Evolutionary conservation across 2,329 filamentous ascomycete species (phyloP), one percentile per base, ranked within the genome.

Genomic region (Fusarium torreyae): DNA sequence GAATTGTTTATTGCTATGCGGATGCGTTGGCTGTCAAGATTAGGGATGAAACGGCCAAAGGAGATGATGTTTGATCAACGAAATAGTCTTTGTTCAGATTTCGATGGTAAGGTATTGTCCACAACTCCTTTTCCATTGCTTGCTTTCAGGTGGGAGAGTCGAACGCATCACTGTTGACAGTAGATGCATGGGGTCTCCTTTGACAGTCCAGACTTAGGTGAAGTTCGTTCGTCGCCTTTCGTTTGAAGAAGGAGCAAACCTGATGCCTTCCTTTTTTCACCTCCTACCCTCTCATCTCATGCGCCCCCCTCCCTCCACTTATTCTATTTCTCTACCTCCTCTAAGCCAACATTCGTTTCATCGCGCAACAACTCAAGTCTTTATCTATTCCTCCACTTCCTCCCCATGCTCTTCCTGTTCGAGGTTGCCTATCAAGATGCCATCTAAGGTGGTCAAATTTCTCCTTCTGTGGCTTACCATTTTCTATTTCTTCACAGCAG

Each of bases 241-340:
- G 26, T 53, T 65, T 49, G 38, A 26, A 65, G 60, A 22, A 66
- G 31, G 61, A 65, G 61, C 36, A 20, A n/a, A 33, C 43, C 28
- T 33, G n/a, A 44, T 60, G 24, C 40, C 18, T 38, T 14, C 18
- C 40, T 22, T 9, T 39, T 40, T 34, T 42, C 24, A 48, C 46
- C 17, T 44, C 44, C 40, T 34, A n/a, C 22, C 17, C 22, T 46
- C 18, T 48, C 40, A 18, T 54, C 28, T 7, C 14, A 36, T 18
- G 5, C 11, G 7, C 22, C 22, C 18, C 6, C 57, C 31, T 24
- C 10, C 36, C 10, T 44, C 22, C n/a, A 22, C 38, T 38, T 40
- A 3, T 18, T 65, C 7, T 26, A 31, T 8, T 31, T 45, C 15
- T 17, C 33, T 31, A 9, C 9, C 7, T 20, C 22, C 3, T 7